A percentile compares a stretch with the other conserved stretches of the same genome.
phyloP scores from a whole-genome alignment of 1,284 basidiomycete species.

The Microbotryum saponariae region DNA sequence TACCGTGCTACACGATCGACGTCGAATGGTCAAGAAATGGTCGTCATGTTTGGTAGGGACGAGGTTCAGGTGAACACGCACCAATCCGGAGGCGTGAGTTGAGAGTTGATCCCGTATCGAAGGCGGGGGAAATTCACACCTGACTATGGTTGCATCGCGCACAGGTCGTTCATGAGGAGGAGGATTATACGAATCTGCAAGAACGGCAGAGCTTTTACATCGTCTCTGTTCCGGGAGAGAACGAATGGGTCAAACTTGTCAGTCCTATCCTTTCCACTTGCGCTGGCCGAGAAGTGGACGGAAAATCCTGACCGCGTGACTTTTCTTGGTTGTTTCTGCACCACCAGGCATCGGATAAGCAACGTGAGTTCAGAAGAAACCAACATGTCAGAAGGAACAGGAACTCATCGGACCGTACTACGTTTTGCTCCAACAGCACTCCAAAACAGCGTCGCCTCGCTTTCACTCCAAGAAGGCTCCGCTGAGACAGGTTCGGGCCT shows the following conservation, averaged over 20 bases:
- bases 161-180: constrained; percentile 6
- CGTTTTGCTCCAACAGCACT: too few relatives aligned
- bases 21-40: constrained; percentile 17
- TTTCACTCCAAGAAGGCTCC: too few relatives aligned
- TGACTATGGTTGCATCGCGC: not conserved
- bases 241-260: constrained; percentile 34
- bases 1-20: constrained; percentile 27
- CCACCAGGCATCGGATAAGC: too few relatives aligned
- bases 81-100: not conserved
- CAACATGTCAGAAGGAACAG: too few relatives aligned
- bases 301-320: too few relatives aligned
- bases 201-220: constrained; percentile 40
- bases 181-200: constrained; percentile 36
- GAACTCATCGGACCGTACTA: too few relatives aligned
- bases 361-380: too few relatives aligned
- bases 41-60: constrained; percentile 31
- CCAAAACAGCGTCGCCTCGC: too few relatives aligned
- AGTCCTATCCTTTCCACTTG: not conserved
- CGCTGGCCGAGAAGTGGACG: too few relatives aligned
- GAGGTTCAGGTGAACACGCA: constrained; percentile 27
- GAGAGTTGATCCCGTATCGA: too few relatives aligned
- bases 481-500: not conserved
- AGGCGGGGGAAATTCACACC: too few relatives aligned
- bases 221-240: constrained; percentile 39
- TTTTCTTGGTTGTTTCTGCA: too few relatives aligned